phyloP scores from a whole-genome alignment of 306 rosid species.

The Malus sylvestris region DNA sequence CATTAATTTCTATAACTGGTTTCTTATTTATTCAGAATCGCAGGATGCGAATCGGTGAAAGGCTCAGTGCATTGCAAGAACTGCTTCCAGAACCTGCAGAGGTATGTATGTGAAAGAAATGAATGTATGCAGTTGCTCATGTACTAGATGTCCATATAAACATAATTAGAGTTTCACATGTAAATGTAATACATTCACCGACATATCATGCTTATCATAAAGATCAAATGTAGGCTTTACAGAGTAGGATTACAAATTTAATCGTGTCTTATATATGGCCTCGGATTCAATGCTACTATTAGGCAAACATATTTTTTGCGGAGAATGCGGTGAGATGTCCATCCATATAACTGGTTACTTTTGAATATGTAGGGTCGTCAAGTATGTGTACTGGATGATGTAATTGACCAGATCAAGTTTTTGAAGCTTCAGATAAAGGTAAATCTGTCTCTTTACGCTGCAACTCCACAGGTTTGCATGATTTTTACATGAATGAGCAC shows the following conservation, averaged over 20 bases:
- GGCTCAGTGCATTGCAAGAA: conserved; percentile 50
- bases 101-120: conserved; percentile 33
- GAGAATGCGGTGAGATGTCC: background rate
- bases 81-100: conserved; percentile 60
- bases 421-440: conserved; percentile 85
- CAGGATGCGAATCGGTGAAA: conserved; percentile 58
- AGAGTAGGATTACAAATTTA: background rate
- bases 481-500: background rate
- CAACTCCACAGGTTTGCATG: background rate
- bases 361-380: conserved; percentile 56
- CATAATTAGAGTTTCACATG: background rate
- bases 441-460: conserved; percentile 1
- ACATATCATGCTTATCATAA: background rate
- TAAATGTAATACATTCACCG: background rate
- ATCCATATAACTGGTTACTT: conserved; percentile 3
- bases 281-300: background rate
- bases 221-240: background rate
- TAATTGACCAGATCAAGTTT: conserved; percentile 75
- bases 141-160: background rate
- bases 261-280: background rate
- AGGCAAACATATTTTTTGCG: background rate
- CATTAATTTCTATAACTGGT: conserved; percentile 5
- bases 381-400: conserved; percentile 54
- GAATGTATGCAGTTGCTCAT: background rate
- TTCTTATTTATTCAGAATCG: conserved; percentile 48